Evolutionary conservation across 73 alveolate genomes (phyloP), one percentile per base, ranked within the genome.

Genomic region (Paramecium pentaurelia): DNA sequence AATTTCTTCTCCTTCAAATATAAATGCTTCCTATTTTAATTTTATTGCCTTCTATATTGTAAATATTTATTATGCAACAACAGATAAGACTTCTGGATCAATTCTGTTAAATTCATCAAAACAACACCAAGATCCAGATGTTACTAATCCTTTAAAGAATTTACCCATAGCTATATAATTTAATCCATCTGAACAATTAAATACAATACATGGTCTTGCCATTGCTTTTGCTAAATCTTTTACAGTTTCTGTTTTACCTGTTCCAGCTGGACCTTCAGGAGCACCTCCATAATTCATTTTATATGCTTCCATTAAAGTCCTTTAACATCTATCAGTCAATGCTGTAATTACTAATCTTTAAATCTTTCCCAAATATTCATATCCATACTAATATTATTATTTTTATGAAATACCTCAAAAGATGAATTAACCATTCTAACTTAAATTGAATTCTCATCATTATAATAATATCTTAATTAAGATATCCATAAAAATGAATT

Each of bases 51-150:
- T 49, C 54, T 77, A 27, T 18, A 87, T 87, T 36, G 93, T 64
- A 87, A 68, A 87, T 94, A 80, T 93, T 94, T 42, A 97, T 93
- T 91, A 94, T 97, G 99, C 99, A 73, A 99, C 98, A 88, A 98
- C 99, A 4, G 93, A 87, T 58, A 96, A 93, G 37, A 98, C 99
- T 86, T 97, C 99, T 14, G 98, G 96, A 77, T 98, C 99, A 88
- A 96, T 97, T 86, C 99, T 95, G 93, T 98, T 98, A 94, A 98
- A 98, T 93, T 98, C 99, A 88, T 98, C 99, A 54, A 98, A 98
- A 71, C 99, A 98, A 70, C 99, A 97, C 99, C 99, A 98, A 25
- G 98, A 97, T 38, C 99, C 99, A 22, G 97, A 91, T 93, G 96
- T 44, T 0, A 97, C 95, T 1, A 93, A 28, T 12, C 94, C 92